phyloP scores from a whole-genome alignment of 768 basidiomycete species.

The Hysterangium stoloniferum region DNA sequence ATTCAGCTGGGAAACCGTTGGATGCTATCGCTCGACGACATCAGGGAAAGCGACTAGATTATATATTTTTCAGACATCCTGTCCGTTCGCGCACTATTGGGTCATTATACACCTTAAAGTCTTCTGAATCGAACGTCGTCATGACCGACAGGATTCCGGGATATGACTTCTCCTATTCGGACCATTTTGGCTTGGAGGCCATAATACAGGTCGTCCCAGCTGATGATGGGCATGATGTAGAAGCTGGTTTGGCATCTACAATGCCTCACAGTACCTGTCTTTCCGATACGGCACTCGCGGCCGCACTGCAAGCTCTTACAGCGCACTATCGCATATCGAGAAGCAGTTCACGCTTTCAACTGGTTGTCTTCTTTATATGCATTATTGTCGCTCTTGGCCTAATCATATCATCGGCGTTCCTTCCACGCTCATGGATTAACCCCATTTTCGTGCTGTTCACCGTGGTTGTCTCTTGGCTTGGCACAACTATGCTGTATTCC shows the following conservation, averaged over 20 bases:
- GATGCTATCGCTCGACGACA: conserved; percentile 55
- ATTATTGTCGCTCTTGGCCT: conserved; percentile 54
- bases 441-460: conserved; percentile 74
- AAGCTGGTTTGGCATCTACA: too few species aligned
- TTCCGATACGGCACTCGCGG: conserved; percentile 26
- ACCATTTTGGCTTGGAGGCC: conserved; percentile 90
- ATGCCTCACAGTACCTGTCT: too few species aligned
- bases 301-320: conserved; percentile 47
- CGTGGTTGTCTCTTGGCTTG: conserved; percentile 67
- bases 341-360: conserved; percentile 49
- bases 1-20: conserved; percentile 65
- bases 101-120: conserved; percentile 35
- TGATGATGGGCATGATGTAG: not conserved
- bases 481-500: conserved; percentile 86
- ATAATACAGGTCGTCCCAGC: conserved; percentile 28
- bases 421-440: conserved; percentile 67
- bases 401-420: conserved; percentile 66
- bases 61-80: conserved; percentile 63
- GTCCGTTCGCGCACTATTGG: conserved; percentile 23
- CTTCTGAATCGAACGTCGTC: conserved; percentile 57
- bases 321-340: conserved; percentile 56
- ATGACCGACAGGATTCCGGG: conserved; percentile 74
- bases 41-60: conserved; percentile 90
- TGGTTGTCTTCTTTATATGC: conserved; percentile 56
- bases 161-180: conserved; percentile 73